phyloP scores from a whole-genome alignment of 352 stramenopile genomes.

The Proteromonas lacertae region DNA sequence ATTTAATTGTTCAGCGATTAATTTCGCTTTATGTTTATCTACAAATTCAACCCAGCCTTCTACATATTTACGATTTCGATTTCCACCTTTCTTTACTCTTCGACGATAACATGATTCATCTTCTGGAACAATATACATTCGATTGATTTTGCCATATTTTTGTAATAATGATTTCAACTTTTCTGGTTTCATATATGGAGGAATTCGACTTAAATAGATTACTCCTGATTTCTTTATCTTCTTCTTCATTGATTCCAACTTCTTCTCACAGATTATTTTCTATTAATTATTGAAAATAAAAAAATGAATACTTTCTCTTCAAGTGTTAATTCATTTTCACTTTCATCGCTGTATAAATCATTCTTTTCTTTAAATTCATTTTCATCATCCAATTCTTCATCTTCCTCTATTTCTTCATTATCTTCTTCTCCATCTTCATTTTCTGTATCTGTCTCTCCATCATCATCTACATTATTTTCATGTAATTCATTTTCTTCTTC shows the following conservation, averaged over 20 bases:
- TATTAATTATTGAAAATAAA: neutral
- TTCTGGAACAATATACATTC: slow-evolving; percentile 82
- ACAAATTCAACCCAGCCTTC: slow-evolving; percentile 95
- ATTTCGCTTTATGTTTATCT: slow-evolving; percentile 72
- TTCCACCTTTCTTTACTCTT: slow-evolving; percentile 29
- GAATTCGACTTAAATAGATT: slow-evolving; percentile 71
- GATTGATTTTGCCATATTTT: slow-evolving; percentile 56
- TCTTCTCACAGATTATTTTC: neutral
- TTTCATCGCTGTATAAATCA: neutral
- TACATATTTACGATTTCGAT: slow-evolving; percentile 29
- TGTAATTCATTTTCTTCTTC: neutral
- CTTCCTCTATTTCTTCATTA: neutral
- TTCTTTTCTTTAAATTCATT: neutral
- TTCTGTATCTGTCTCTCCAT: neutral
- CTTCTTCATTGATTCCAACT: slow-evolving; percentile 1
- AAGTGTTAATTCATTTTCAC: neutral
- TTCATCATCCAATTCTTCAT: neutral
- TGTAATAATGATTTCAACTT: slow-evolving; percentile 61
- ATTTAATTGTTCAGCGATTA: slow-evolving; percentile 57
- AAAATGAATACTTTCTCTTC: neutral
- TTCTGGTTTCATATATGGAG: slow-evolving; percentile 75
- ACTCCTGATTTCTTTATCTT: slow-evolving; percentile 19
- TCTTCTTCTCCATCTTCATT: neutral
- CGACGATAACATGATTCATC: slow-evolving; percentile 19
- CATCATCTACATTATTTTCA: neutral